phyloP scores from a whole-genome alignment of 139 green algal genomes.

The Chlamydomonas incerta region DNA sequence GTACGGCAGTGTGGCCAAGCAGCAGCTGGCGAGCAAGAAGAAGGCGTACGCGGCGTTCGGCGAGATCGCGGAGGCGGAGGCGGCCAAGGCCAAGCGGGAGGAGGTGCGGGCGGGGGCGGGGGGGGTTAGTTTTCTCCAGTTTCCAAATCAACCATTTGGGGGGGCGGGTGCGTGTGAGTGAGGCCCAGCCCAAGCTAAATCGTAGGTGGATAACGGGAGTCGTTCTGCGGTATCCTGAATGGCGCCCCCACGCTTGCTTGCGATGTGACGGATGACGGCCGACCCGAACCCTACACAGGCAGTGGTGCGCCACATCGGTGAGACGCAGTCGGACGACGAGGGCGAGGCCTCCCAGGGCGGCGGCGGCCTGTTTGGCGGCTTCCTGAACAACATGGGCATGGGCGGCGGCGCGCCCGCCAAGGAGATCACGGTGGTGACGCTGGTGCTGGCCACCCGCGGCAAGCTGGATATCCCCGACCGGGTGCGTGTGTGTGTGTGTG shows the following conservation, averaged over 20 bases:
- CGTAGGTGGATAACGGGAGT: no score
- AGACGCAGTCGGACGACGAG: constrained; percentile 13
- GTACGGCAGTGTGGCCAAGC: constrained; percentile 4
- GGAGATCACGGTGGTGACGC: constrained; percentile 43
- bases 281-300: no score
- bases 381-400: neutral
- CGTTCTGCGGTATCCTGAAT: no score
- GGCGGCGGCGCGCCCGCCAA: neutral
- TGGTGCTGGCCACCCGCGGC: constrained; percentile 21
- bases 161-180: no score
- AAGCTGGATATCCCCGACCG: neutral
- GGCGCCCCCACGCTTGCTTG: no score
- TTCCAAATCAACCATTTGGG: no score
- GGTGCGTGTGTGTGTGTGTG: neutral
- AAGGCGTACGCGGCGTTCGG: constrained; percentile 42
- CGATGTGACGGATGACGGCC: no score
- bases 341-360: neutral
- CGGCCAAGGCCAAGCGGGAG: constrained; percentile 18
- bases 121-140: neutral
- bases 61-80: constrained; percentile 26
- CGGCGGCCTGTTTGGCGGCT: neutral
- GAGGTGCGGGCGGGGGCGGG: constrained; percentile 15
- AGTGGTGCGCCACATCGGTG: constrained; percentile 22
- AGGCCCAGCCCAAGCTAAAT: no score
- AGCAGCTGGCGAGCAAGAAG: constrained; percentile 36